Conservation (phyloP, 441 rosid genomes). For the Populus hybrid region DNA sequence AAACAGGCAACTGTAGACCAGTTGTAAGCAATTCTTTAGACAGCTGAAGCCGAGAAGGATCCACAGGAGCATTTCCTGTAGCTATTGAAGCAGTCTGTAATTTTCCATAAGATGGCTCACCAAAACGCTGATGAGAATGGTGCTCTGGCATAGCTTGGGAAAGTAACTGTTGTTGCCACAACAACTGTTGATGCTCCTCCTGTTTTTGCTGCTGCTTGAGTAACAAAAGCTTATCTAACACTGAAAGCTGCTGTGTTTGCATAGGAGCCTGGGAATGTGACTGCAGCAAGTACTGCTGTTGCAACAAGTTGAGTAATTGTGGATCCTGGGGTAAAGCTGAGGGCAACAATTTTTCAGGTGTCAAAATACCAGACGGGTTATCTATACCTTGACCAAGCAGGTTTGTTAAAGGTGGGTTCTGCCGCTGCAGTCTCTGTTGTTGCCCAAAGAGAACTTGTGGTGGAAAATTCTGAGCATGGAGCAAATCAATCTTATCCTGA, state of each 20-base stretch:
- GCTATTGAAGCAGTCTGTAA: slow-evolving; percentile 43
- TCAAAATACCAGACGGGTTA: slow-evolving; percentile 43
- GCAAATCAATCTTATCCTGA: slow-evolving; percentile 59
- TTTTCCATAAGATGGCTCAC: slow-evolving; percentile 59
- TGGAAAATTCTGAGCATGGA: slow-evolving; percentile 51
- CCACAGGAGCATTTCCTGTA: slow-evolving; percentile 40
- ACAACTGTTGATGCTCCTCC: slow-evolving; percentile 81
- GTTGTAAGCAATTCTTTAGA: slow-evolving; percentile 51
- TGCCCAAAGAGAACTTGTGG: slow-evolving; percentile 64
- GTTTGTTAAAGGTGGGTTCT: slow-evolving; percentile 51
- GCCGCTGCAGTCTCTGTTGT: slow-evolving; percentile 63
- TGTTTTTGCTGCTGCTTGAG: slow-evolving; percentile 89
- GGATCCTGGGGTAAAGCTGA: slow-evolving; percentile 70
- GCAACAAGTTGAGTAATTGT: slow-evolving; percentile 66
- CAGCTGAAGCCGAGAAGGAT: slow-evolving; percentile 50
- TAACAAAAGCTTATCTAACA: slow-evolving; percentile 66
- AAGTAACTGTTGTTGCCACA: slow-evolving; percentile 77
- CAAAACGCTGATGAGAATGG: slow-evolving; percentile 50
- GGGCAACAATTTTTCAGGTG: slow-evolving; percentile 44
- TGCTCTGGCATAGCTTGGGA: slow-evolving; percentile 80
- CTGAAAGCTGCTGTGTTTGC: slow-evolving; percentile 64
- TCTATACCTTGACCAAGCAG: slow-evolving; percentile 65
- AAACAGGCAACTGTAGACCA: slow-evolving; percentile 47
- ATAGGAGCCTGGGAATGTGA: slow-evolving; percentile 62
- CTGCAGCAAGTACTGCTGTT: slow-evolving; percentile 77